Evolutionary conservation across 257 asterid species (phyloP).

Genomic region (Solanum tarijense): DNA sequence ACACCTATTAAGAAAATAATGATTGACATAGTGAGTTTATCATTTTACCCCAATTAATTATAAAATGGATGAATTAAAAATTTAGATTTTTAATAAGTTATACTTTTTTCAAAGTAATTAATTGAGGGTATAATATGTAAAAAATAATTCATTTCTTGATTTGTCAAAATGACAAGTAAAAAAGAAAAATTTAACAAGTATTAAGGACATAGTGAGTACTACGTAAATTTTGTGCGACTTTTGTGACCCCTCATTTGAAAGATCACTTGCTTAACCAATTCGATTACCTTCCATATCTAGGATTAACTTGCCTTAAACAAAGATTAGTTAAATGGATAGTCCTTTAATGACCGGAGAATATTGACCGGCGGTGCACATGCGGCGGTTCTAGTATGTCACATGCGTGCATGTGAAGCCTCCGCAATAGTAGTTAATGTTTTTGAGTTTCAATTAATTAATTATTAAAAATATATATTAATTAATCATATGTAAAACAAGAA

Average conservation of each 20-base stretch:
- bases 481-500: not conserved
- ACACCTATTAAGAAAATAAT: no score
- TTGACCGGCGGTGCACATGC: conserved; percentile 24
- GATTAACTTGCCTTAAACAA: not conserved
- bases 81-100: no score
- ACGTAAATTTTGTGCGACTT: no score
- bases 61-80: no score
- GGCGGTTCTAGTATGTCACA: conserved; percentile 13
- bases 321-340: not conserved
- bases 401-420: conserved; percentile 27
- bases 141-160: no score
- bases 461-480: not conserved
- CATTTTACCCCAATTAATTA: no score
- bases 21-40: no score
- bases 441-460: not conserved
- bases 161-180: no score
- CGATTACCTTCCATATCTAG: fast-evolving
- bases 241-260: not conserved
- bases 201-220: no score
- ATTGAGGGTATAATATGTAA: no score
- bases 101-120: no score
- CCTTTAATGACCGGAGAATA: not conserved
- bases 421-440: not conserved
- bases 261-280: not conserved
- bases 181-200: no score